Percentiles rank a stretch among this genome's conserved stretches.
phyloP scores from a whole-genome alignment of 108 stramenopile genomes.

The Nitzschia sp. region DNA sequence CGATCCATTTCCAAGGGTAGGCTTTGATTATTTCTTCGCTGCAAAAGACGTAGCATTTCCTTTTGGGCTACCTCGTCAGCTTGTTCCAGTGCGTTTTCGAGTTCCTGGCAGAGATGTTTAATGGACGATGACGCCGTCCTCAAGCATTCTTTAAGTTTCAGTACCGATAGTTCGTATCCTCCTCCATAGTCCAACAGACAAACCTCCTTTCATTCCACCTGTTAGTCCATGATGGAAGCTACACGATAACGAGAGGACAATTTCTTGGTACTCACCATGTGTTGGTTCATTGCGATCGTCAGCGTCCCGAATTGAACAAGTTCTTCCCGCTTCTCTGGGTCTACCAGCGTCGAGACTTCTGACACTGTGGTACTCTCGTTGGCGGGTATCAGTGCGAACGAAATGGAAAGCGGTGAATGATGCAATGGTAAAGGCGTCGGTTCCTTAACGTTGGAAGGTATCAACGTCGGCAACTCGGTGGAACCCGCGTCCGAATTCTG shows the following conservation, averaged over 20 bases:
- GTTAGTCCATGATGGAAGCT: not conserved
- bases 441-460: conserved; percentile 85
- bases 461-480: conserved; percentile 38
- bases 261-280: conserved; percentile 45
- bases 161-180: conserved; percentile 68
- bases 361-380: conserved; percentile 48
- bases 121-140: conserved; percentile 45
- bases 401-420: conserved; percentile 89
- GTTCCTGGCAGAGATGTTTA: conserved; percentile 56
- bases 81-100: conserved; percentile 66
- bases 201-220: conserved; percentile 52
- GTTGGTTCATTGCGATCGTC: conserved; percentile 82
- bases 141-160: conserved; percentile 55
- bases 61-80: conserved; percentile 72
- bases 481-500: conserved; percentile 22
- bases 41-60: conserved; percentile 63
- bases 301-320: conserved; percentile 73
- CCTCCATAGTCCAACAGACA: conserved; percentile 82
- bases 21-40: conserved; percentile 11
- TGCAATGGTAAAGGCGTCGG: conserved; percentile 91
- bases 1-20: not conserved
- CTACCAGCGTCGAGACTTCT: conserved; percentile 62
- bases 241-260: too few relatives aligned
- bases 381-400: conserved; percentile 88
- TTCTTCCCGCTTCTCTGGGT: conserved; percentile 85